Conservation (phyloP, 2,329 filamentous ascomycete species). For the Magnaporthiopsis poae region DNA sequence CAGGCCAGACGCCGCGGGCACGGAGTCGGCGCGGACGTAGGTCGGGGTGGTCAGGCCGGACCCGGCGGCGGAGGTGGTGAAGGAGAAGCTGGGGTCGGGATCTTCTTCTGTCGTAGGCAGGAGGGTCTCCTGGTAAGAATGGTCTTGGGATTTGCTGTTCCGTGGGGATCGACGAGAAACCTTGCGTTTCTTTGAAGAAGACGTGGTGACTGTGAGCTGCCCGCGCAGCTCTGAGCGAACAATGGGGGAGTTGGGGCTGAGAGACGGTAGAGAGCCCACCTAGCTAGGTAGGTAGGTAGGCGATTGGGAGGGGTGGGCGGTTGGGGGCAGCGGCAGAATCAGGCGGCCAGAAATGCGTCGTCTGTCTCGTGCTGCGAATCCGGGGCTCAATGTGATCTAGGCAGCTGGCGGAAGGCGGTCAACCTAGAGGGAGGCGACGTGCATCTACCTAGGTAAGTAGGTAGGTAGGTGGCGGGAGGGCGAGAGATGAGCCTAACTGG, state of each 20-base stretch:
- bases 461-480: neutral
- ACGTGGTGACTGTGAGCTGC: constrained; percentile 64
- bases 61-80: constrained; percentile 29
- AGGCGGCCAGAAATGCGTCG: neutral
- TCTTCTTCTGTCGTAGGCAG: constrained; percentile 44
- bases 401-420: neutral
- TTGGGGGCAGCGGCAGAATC: neutral
- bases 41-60: constrained; percentile 29
- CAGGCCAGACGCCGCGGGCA: constrained; percentile 35
- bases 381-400: neutral
- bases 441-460: neutral
- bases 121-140: constrained; percentile 31
- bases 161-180: constrained; percentile 40
- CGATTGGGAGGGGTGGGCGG: neutral
- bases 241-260: neutral
- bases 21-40: constrained; percentile 32
- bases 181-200: constrained; percentile 66
- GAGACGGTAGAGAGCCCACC: neutral
- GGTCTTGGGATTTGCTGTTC: constrained; percentile 24
- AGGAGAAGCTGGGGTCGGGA: constrained; percentile 41
- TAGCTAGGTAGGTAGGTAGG: neutral
- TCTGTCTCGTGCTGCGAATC: neutral
- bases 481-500: constrained; percentile 1
- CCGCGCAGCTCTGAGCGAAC: constrained; percentile 42
- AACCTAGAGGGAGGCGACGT: neutral